These are phyloP conservation scores for Metschnikowia shivogae DNA, from an alignment of 805 yeast genomes.

Conservation along the genomic window DNA sequence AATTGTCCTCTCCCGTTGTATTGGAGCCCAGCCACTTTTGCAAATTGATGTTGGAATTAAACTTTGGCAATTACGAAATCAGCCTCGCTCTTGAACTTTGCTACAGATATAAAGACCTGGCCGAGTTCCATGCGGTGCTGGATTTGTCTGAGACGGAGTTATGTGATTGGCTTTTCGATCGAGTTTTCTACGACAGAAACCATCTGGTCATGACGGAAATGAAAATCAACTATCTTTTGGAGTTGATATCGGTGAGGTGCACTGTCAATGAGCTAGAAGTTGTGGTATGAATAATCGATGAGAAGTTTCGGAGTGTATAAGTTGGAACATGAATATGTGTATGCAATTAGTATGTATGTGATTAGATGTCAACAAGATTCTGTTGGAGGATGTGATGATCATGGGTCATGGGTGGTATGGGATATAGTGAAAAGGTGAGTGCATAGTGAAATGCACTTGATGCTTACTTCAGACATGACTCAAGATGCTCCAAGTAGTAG, in stretches of 20 bases:
- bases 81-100: constrained; percentile 7
- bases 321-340: neutral
- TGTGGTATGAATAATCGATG: neutral
- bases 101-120: constrained; percentile 8
- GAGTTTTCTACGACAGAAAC: constrained; percentile 10
- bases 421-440: neutral
- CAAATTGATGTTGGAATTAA: constrained; percentile 9
- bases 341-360: constrained; percentile 2
- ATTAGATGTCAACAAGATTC: neutral
- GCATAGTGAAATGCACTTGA: neutral
- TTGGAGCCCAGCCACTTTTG: constrained; percentile 8
- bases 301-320: neutral
- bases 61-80: constrained; percentile 4
- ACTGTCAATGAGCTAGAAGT: constrained; percentile 14
- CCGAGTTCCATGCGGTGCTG: constrained; percentile 1
- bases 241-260: constrained; percentile 9
- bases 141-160: constrained; percentile 11
- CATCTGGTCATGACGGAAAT: constrained; percentile 11
- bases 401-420: neutral
- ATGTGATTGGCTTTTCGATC: constrained; percentile 12
- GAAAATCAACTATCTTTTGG: constrained; percentile 12
- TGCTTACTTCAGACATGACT: neutral
- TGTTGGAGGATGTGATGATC: neutral
- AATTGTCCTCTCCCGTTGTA: neutral
- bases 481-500: constrained; percentile 48